These are phyloP conservation scores for Macaranga tanarius DNA, from an alignment of 441 rosid genomes.

Conservation along the genomic window DNA sequence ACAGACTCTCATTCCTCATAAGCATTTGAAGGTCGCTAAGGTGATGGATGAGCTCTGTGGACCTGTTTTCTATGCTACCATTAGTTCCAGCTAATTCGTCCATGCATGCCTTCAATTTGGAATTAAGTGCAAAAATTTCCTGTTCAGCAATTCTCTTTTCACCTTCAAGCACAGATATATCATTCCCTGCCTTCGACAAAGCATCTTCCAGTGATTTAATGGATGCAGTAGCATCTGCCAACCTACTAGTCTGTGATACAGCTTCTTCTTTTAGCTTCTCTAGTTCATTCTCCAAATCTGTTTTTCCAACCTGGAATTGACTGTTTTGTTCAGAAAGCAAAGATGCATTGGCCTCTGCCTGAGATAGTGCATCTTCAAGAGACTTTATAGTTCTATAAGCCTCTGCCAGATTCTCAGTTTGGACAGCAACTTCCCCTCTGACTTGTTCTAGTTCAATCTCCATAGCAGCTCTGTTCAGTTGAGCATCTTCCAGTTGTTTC, in stretches of 20 bases:
- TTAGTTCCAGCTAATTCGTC: slow-evolving; percentile 73
- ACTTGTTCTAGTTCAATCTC: slow-evolving; percentile 57
- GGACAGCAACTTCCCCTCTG: slow-evolving; percentile 48
- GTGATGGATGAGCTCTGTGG: slow-evolving; percentile 54
- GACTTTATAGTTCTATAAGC: slow-evolving; percentile 60
- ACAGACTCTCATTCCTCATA: slow-evolving; percentile 49
- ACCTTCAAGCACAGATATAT: slow-evolving; percentile 52
- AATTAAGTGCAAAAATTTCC: slow-evolving; percentile 61
- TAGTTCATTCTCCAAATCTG: slow-evolving; percentile 54
- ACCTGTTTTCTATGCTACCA: slow-evolving; percentile 54
- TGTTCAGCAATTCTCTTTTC: slow-evolving; percentile 58
- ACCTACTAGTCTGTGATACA: slow-evolving; percentile 45
- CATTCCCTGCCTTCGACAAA: slow-evolving; percentile 52
- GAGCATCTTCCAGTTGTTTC: slow-evolving; percentile 61
- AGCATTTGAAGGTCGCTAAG: slow-evolving; percentile 56
- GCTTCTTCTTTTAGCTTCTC: slow-evolving; percentile 57
- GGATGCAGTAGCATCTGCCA: slow-evolving; percentile 50
- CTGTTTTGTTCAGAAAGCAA: slow-evolving; percentile 52
- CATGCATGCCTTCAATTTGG: slow-evolving; percentile 74
- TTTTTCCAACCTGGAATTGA: slow-evolving; percentile 37
- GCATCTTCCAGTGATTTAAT: slow-evolving; percentile 67
- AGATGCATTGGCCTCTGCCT: slow-evolving; percentile 50
- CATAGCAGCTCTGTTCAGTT: slow-evolving; percentile 35
- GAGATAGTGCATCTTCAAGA: slow-evolving; percentile 58
- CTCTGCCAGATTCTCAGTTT: slow-evolving; percentile 51